Conservation (phyloP, 148 eudicot genomes). For the Pouteria glomerata region DNA sequence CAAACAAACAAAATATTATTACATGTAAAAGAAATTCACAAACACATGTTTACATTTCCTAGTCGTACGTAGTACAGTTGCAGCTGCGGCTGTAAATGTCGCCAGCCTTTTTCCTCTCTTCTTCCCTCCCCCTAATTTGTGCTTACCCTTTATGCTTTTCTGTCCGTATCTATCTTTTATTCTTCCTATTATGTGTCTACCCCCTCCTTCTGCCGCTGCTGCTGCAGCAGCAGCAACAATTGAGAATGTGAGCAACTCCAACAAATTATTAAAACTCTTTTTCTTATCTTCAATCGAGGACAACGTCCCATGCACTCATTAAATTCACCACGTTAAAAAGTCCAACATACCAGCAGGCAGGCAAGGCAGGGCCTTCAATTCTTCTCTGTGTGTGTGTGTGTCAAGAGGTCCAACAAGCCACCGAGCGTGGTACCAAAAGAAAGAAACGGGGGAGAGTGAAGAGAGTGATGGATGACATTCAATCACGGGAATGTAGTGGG, state of each 20-base stretch:
- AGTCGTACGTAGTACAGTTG: background rate
- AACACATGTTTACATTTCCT: background rate
- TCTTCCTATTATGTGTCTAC: background rate
- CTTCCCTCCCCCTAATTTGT: background rate
- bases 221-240: too few relatives aligned
- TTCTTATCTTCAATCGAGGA: too few relatives aligned
- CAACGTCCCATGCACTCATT: too few relatives aligned
- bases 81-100: background rate
- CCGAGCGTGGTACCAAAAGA: background rate
- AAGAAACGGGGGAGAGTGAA: background rate
- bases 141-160: too few relatives aligned
- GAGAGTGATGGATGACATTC: background rate
- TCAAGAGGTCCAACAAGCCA: background rate
- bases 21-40: background rate
- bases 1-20: too few relatives aligned
- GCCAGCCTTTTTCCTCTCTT: background rate
- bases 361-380: too few relatives aligned
- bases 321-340: too few relatives aligned
- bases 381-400: background rate
- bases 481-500: background rate
- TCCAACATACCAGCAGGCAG: too few relatives aligned
- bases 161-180: background rate
- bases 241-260: too few relatives aligned
- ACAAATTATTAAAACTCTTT: too few relatives aligned
- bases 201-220: too few relatives aligned